A percentile compares a stretch with the other conserved stretches of the same genome.
phyloP scores from a whole-genome alignment of 2,329 filamentous ascomycete species.

The Diaporthe ampelina region DNA sequence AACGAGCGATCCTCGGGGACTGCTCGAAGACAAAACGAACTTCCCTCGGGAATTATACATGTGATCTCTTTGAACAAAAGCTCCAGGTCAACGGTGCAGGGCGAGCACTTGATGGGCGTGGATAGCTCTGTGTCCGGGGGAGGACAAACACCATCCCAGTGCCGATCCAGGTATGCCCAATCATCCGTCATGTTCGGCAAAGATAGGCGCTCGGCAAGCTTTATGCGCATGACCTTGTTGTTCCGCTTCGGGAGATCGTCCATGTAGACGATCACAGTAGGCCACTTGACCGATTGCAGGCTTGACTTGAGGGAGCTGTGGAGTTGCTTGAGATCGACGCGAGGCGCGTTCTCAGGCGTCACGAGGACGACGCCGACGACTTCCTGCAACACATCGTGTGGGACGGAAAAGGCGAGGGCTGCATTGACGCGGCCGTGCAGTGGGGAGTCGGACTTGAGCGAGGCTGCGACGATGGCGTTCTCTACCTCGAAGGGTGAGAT shows the following conservation, averaged over 20 bases:
- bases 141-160: slow-evolving; percentile 65
- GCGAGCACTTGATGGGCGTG: slow-evolving; percentile 53
- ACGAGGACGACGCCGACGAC: slow-evolving; percentile 40
- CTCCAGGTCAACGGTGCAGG: slow-evolving; percentile 52
- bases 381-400: slow-evolving; percentile 39
- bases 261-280: slow-evolving; percentile 67
- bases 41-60: not conserved
- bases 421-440: slow-evolving; percentile 25
- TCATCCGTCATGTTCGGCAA: slow-evolving; percentile 60
- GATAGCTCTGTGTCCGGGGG: slow-evolving; percentile 61
- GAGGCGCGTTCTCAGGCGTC: slow-evolving; percentile 13
- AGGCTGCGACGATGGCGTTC: slow-evolving; percentile 63
- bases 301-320: slow-evolving; percentile 61
- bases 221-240: slow-evolving; percentile 70
- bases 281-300: slow-evolving; percentile 67
- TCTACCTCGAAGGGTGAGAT: slow-evolving; percentile 91
- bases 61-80: slow-evolving; percentile 43
- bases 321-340: slow-evolving; percentile 60
- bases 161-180: slow-evolving; percentile 58
- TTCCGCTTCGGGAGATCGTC: slow-evolving; percentile 67
- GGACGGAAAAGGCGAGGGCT: slow-evolving; percentile 36
- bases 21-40: slow-evolving; percentile 44
- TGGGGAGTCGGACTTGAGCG: slow-evolving; percentile 29
- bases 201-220: slow-evolving; percentile 61
- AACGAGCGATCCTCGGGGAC: slow-evolving; percentile 42